Base-by-base conservation (phyloP, 495 filamentous ascomycete species). In the Podospora didyma region DNA sequence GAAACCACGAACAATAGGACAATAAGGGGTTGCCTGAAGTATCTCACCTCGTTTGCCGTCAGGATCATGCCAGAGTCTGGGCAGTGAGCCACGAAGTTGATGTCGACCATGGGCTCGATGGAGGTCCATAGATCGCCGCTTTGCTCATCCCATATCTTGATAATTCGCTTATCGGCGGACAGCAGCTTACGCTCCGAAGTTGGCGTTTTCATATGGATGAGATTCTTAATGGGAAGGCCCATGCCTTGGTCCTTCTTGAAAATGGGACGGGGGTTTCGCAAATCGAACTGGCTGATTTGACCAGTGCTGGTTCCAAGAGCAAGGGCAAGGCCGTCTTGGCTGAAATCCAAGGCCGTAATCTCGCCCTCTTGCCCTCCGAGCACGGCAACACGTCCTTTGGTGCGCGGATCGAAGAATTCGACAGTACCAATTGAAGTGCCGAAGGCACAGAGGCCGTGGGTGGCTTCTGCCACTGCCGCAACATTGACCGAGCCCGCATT, bases 341-440 rank as follows among this genome's bases (percentile, higher is more conserved):
- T 85, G 72, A 96, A 99, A 54, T 95, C 84, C 26, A 97, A 72
- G 0, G 93, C 87, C 0, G 95, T 97, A 42, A 97, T 85, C 62
- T 91, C 89, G 23, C 86, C 79, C 47, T 87, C 82, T 19, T 80
- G 76, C 0, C 71, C 68, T 9, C 84, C 75, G 4, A 99, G 75
- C 20, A 91, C 76, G 21, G 89, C 91, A n/a, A 94, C 86, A 24
- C 91, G 81, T 54, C 84, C 85, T 65, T 90, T 87, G 52, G 85
- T 87, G 58, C 95, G 79, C 3, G 92, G 80, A 68, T 99, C 95
- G 88, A 90, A 99, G 60, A 97, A 91, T 61, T 97, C 95, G 28
- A 97, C 92, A 6, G 91, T 95, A n/a, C 95, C 93, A 39, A 89
- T 73, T 2, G 89, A 89, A n/a, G 95, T 97, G 31, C 95, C 95